Evolutionary conservation across 2,329 filamentous ascomycete species (phyloP).

Genomic region (Arthrinium phaeospermum): DNA sequence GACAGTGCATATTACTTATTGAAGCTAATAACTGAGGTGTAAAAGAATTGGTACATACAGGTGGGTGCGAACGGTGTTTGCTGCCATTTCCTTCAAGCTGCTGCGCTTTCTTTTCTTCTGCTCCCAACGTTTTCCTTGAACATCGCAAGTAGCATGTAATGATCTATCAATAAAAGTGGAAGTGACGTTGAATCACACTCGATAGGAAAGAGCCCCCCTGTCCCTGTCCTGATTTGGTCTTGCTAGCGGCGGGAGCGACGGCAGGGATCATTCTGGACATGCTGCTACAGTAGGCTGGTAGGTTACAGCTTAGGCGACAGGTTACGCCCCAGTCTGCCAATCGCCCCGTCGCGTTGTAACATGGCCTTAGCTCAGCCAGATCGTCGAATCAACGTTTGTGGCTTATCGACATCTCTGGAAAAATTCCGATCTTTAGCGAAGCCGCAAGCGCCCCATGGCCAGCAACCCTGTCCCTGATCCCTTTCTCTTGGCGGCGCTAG

Average conservation of each 20-base stretch:
- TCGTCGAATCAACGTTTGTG: neutral
- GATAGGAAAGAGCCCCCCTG: neutral
- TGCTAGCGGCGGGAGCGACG: neutral
- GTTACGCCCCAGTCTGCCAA: neutral
- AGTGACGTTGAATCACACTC: neutral
- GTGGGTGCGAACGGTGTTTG: neutral
- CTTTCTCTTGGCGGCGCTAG: neutral
- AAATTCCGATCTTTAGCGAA: conserved; percentile 2
- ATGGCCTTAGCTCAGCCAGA: neutral
- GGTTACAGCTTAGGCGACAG: too few relatives aligned
- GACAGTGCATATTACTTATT: neutral
- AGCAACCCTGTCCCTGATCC: neutral
- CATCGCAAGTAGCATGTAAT: neutral
- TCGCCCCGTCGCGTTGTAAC: neutral
- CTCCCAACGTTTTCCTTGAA: neutral
- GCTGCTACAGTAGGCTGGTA: too few relatives aligned
- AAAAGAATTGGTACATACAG: neutral
- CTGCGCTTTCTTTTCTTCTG: neutral
- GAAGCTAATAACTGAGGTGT: neutral
- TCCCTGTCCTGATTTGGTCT: neutral
- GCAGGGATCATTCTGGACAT: neutral
- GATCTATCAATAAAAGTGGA: neutral
- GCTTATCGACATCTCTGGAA: neutral
- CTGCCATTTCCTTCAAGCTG: neutral
- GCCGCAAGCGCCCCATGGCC: neutral